These are phyloP conservation scores for Gigaspora rosea DNA, from an alignment of 192 early-diverging fungal species.

Conservation along the genomic window DNA sequence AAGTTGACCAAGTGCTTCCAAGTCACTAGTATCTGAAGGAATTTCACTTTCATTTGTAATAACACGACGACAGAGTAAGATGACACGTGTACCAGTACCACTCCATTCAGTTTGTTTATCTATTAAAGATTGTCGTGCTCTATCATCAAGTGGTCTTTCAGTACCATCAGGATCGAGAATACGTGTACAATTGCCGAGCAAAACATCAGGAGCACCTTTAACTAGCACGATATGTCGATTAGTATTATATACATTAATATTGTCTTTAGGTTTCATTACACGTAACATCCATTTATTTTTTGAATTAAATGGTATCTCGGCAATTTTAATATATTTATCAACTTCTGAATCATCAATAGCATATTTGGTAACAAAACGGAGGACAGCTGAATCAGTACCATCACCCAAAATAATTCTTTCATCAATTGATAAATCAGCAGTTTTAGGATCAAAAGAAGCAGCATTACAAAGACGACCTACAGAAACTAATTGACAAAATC, in stretches of 20 bases:
- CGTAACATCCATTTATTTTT: conserved; percentile 73
- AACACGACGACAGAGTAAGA: conserved; percentile 40
- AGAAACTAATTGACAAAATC: conserved; percentile 38
- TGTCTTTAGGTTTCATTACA: conserved; percentile 31
- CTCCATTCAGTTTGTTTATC: conserved; percentile 58
- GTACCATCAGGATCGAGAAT: conserved; percentile 41
- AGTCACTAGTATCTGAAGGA: conserved; percentile 21
- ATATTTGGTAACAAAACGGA: conserved; percentile 59
- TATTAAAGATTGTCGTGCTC: conserved; percentile 37
- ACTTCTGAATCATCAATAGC: background rate
- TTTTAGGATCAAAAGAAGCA: conserved; percentile 62
- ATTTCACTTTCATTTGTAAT: background rate
- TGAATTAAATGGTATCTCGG: conserved; percentile 72
- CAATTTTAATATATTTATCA: conserved; percentile 22
- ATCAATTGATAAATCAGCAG: conserved; percentile 47
- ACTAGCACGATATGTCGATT: conserved; percentile 44
- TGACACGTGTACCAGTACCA: conserved; percentile 57
- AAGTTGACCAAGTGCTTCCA: conserved; percentile 35
- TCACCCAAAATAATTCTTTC: conserved; percentile 75
- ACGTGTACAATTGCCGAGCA: conserved; percentile 55
- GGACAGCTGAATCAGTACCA: conserved; percentile 82
- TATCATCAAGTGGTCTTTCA: conserved; percentile 42
- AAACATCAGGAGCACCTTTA: conserved; percentile 82
- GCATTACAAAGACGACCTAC: conserved; percentile 62
- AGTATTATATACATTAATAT: conserved; percentile 37